Evolutionary conservation across 768 basidiomycete species (phyloP), one percentile per base, ranked within the genome.

Genomic region (Chalciporus sphaerocephalus): DNA sequence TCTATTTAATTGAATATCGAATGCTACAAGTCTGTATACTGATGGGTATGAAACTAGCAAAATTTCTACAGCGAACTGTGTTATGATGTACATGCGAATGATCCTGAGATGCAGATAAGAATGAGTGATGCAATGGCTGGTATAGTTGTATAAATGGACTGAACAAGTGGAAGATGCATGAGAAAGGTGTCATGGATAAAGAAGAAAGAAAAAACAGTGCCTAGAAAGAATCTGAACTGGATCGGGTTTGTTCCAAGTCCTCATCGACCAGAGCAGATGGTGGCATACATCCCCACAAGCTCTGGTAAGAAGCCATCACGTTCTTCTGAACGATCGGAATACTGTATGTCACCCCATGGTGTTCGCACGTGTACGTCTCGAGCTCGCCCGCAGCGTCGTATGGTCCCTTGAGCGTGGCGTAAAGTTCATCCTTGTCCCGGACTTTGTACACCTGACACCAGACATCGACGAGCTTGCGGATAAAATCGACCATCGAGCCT

Each of bases 401-500:
- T 0, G 56, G 48, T 6, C 33, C 32, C 17, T 57, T 59, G 22
- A 68, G 44, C 3, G 39, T 38, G 3, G 45, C 47, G 18, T 53
- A 55, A 11, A 69, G 44, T 23, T 54, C 52, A 22, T 49, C 40
- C 48, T 47, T 47, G 41, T 59, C 48, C 13, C 35, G 23, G 32
- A 60, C 57, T 16, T 43, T 42, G 47, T 67, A 60, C 18, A 61
- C 56, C 40, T 48, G 53, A 28, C 53, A 57, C 67, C 64, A 67
- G 15, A 66, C 42, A 16, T 44, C 25, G 33, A 55, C 53, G 20
- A 69, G 48, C 41, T 61, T 60, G 20, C 35, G 46, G 20, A 64
- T 44, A 40, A 69, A 65, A 35, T 67, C 62, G 28, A 32, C 34
- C 58, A 69, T 58, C 20, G 58, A 48, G 5, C 65, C 59, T 13